Base-by-base conservation (phyloP, 768 basidiomycete species). In the Lepiota venenata region DNA sequence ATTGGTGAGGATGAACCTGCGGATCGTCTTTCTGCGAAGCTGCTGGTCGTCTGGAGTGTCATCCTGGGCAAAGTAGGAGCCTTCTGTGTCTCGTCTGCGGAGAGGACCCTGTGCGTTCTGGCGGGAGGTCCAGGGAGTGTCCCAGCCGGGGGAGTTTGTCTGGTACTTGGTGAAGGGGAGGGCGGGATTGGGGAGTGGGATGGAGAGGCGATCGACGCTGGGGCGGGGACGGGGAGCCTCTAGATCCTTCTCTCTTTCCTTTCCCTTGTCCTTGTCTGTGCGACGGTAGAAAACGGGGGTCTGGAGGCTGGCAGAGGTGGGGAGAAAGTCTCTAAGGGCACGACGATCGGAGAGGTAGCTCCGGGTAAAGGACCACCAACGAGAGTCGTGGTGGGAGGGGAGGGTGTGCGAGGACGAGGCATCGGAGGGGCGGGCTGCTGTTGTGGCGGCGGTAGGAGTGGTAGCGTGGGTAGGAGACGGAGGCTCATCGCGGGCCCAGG, bases 401-500 rank as follows among this genome's bases (percentile, higher is more conserved):
- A 66, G 76, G 11, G 83, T 81, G 46, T 76, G 71, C 54, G 76
- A 77, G 14, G 84, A 85, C 25, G 73, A 76, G 55, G 73, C 69
- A 63, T 84, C 85, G 35, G 78, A 79, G 14, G 77, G 74, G 12
- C 75, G 76, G 74, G 25, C 2, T 25, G 25, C 5, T 25, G 25
- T 25, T 25, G 25, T 25, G 25, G 25, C 5, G 25, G 51, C 10
- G 32, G 10, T 32, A 11, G 2, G 3, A 70, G 61, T 36, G 64
- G 61, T 41, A 66, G 70, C 54, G 64, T 45, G 67, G 67, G 77
- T 79, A 1, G 88, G 87, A 0, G 88, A 90, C 3, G 88, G 87
- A 3, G 88, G 88, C 63, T 93, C 91, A 64, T 92, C 86, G 60
- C 80, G 76, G 3, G 90, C 91, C 90, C 90, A 93, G 46, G 91